Evolutionary conservation across 2,329 filamentous ascomycete genomes (phyloP), one percentile per base, ranked within the genome.

Genomic region (Sporothrix humicola): DNA sequence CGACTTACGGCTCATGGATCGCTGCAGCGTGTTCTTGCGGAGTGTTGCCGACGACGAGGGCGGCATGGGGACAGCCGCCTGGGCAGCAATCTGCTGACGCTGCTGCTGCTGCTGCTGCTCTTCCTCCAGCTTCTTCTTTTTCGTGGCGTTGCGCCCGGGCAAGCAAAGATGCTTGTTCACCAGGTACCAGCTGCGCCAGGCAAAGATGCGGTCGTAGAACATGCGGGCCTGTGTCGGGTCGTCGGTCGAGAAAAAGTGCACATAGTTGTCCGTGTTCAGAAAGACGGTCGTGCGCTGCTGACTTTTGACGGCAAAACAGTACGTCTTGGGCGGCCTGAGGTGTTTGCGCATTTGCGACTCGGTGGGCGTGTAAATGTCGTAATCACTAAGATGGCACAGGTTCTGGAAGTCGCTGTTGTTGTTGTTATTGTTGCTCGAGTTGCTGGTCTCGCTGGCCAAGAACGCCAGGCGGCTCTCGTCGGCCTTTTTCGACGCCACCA

Each of bases 141-240:
- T 10, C 1, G 61, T 46, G n/a, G 61, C 61, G 8, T 65, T 65
- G 61, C 61, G 61, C 3, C 17, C 76, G 1, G 78, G 20, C 78
- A 78, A 73, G 80, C 82, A 52, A 78, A 81, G 89, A 79, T 91
- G 87, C 75, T 90, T 90, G 77, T 93, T 91, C 59, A 93, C 92
- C 8, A 98, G 83, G 79, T 97, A 97, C 94, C 94, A 97, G 81
- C 93, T 97, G 74, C 95, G 89, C 95, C 95, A 98, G 54, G 83
- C 84, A 75, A 97, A 94, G 1, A 97, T 86, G 31, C 87, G 86
- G 17, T 87, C 85, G 78, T 92, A 90, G 82, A 95, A 97, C 15
- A 84, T 83, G n/a, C 87, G 86, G 0, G 93, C 93, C 0, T 90
- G 81, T 0, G 84, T 80, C 5, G 87, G 83, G 77, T 98, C 93